Percentiles rank a stretch among this genome's conserved stretches.
Evolutionary conservation across 2,329 filamentous ascomycete genomes (phyloP).

Genomic region (Tolypocladium pustulatum): DNA sequence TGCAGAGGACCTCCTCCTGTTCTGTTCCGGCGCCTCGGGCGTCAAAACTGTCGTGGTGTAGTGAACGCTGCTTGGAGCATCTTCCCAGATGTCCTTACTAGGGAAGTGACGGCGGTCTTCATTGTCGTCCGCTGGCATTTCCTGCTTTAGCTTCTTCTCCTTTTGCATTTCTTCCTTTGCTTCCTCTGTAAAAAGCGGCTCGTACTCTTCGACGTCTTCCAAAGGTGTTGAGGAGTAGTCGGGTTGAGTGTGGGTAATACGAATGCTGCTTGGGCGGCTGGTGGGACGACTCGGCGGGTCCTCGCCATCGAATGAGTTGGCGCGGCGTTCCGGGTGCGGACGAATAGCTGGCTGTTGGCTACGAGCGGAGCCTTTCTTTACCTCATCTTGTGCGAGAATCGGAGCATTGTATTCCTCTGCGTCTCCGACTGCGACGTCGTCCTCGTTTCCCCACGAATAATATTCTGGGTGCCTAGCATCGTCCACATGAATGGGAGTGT

Average conservation of each 20-base stretch:
- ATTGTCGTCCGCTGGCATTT: slow-evolving; percentile 30
- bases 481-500: slow-evolving; percentile 64
- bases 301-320: slow-evolving; percentile 45
- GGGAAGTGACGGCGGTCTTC: slow-evolving; percentile 66
- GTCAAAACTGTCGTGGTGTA: slow-evolving; percentile 74
- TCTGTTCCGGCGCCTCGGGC: slow-evolving; percentile 43
- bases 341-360: slow-evolving; percentile 72
- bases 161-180: slow-evolving; percentile 36
- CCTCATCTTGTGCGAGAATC: slow-evolving; percentile 82
- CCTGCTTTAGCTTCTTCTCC: slow-evolving; percentile 19
- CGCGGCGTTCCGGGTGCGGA: slow-evolving; percentile 55
- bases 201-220: slow-evolving; percentile 87
- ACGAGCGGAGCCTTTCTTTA: slow-evolving; percentile 62
- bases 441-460: slow-evolving; percentile 25
- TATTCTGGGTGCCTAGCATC: slow-evolving; percentile 34
- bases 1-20: slow-evolving; percentile 20
- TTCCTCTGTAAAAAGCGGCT: slow-evolving; percentile 84
- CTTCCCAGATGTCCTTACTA: slow-evolving; percentile 95
- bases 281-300: slow-evolving; percentile 51
- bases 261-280: slow-evolving; percentile 49
- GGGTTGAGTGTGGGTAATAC: slow-evolving; percentile 39
- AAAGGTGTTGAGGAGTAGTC: slow-evolving; percentile 58
- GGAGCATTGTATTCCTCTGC: slow-evolving; percentile 60
- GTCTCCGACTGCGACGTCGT: slow-evolving; percentile 41
- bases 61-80: slow-evolving; percentile 77